These are phyloP conservation scores for Clarireedia hainanense DNA, from an alignment of 2,329 filamentous ascomycete species.

Conservation along the genomic window DNA sequence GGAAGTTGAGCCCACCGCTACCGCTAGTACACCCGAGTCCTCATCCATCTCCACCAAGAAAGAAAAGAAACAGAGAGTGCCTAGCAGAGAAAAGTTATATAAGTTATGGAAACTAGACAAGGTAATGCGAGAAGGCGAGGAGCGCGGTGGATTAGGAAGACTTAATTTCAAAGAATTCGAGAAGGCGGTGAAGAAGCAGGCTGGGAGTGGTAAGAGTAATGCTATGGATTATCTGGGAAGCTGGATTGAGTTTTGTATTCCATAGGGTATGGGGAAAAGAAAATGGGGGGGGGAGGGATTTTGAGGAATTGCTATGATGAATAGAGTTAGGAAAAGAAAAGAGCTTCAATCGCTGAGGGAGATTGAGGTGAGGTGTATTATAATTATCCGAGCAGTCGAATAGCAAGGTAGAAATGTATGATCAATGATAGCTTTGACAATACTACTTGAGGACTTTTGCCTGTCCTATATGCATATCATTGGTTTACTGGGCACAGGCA, in stretches of 20 bases:
- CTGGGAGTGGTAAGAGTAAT: constrained; percentile 46
- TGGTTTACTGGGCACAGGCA: too few relatives aligned
- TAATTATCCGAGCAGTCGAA: too few relatives aligned
- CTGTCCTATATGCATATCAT: too few relatives aligned
- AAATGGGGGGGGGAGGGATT: too few relatives aligned
- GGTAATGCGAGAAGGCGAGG: constrained; percentile 47
- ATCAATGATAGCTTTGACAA: too few relatives aligned
- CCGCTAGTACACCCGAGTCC: neutral
- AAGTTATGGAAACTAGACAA: constrained; percentile 20
- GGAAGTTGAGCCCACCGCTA: neutral
- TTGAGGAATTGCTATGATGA: too few relatives aligned
- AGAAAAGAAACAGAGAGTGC: constrained; percentile 2
- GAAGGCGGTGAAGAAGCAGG: constrained; percentile 52
- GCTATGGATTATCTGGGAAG: constrained; percentile 74
- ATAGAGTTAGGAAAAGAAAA: too few relatives aligned
- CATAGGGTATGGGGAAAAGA: constrained; percentile 23
- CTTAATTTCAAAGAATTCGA: constrained; percentile 77
- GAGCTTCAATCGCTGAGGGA: too few relatives aligned
- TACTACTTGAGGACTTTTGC: too few relatives aligned
- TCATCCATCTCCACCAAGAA: neutral
- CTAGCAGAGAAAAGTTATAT: constrained; percentile 13
- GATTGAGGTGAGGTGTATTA: too few relatives aligned
- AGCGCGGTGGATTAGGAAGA: constrained; percentile 71
- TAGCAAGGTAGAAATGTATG: too few relatives aligned
- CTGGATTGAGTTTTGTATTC: constrained; percentile 81